Conservation (phyloP, 2,329 filamentous ascomycete genomes). For the Aspergillus caelatus region DNA sequence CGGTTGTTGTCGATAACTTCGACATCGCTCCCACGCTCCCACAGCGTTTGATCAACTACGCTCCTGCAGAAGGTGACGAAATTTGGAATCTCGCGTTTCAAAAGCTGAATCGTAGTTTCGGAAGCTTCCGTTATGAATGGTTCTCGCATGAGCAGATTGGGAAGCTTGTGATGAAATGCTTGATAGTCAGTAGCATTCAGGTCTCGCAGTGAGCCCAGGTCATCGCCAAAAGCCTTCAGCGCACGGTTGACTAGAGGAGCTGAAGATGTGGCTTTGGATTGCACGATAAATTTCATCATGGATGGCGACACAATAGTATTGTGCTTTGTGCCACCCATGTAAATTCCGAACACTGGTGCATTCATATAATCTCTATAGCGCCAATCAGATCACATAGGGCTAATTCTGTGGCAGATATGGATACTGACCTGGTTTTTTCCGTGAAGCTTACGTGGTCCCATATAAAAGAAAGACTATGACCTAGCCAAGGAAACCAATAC, state of each 20-base stretch:
- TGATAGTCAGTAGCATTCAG: constrained; percentile 38
- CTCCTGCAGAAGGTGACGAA: constrained; percentile 63
- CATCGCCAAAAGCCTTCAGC: constrained; percentile 48
- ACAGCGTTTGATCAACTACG: constrained; percentile 62
- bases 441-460: constrained; percentile 51
- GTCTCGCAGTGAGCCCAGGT: constrained; percentile 40
- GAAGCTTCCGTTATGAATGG: constrained; percentile 49
- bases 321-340: constrained; percentile 53
- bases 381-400: constrained; percentile 17
- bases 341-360: constrained; percentile 52
- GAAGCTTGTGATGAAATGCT: constrained; percentile 40
- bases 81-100: constrained; percentile 54
- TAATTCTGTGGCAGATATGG: not conserved
- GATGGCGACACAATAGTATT: constrained; percentile 54
- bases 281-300: constrained; percentile 47
- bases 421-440: constrained; percentile 43
- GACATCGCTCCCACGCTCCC: constrained; percentile 60
- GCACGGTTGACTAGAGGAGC: constrained; percentile 36
- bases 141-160: constrained; percentile 50
- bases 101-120: constrained; percentile 37
- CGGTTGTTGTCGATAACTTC: constrained; percentile 46
- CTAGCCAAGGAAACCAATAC: constrained; percentile 63
- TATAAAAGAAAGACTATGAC: constrained; percentile 55
- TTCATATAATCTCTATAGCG: constrained; percentile 36
- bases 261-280: constrained; percentile 31